Evolutionary conservation across 75 land plant species (phyloP), one percentile per base, ranked within the genome.

Genomic region (Picea glauca): DNA sequence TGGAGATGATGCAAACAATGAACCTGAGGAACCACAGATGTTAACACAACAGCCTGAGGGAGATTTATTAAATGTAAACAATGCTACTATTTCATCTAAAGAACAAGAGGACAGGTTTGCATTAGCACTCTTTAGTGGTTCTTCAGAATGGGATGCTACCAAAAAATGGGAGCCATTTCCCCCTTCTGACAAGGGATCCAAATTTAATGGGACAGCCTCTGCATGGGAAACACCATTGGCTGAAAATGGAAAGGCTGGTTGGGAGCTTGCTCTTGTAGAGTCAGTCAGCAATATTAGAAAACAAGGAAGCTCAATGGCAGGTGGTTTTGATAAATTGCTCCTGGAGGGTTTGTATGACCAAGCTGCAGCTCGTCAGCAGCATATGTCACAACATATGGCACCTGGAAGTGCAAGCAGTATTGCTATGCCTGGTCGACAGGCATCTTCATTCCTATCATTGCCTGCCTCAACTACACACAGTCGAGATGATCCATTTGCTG

Each of bases 391-490:
- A 0, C 33, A 77, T 31, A 76, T 78, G 56, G 62, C 76, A 23
- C 88, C 87, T 2, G 98, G 98, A 23, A 96, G 98, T 74, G 93
- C 94, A 17, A 96, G 98, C 79, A 96, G 98, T 80, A 93, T 94
- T 65, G 94, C 93, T 2, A 32, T 92, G 72, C 90, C 90, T 0
- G 80, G 77, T 13, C 81, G 79, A 14, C 90, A 85, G 2, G 40
- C 77, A 38, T 81, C 77, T 13, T 81, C 84, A 1, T 81, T 90
- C 2, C 72, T 96, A 72, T 97, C 98, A 20, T 83, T 96, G 46
- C 97, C 97, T 18, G 98, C 97, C 3, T 94, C 98, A 0, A 70
- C 87, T 0, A 84, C 84, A 3, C 85, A 87, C 77, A 74, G 80
- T 33, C 86, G 84, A 18, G 84, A 82, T 74, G 98, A 96, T 61